These are phyloP conservation scores for Phialemonium atrogriseum DNA, from an alignment of 2,329 filamentous ascomycete species.

Conservation along the genomic window DNA sequence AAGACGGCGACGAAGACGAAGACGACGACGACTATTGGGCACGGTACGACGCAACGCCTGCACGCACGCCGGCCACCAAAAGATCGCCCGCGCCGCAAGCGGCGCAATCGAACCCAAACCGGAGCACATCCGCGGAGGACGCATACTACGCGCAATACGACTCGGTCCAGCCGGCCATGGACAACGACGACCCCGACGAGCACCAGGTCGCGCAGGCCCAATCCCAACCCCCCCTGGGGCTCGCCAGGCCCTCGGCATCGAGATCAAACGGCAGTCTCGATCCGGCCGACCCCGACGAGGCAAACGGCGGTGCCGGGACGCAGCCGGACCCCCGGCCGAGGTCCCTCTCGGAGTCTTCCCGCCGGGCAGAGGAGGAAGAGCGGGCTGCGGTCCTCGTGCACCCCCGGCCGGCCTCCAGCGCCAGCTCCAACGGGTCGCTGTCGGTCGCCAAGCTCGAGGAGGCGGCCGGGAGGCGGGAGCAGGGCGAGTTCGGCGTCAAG, in stretches of 20 bases:
- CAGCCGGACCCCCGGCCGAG: constrained; percentile 33
- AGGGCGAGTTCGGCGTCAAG: constrained; percentile 65
- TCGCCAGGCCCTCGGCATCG: constrained; percentile 21
- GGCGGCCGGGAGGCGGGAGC: constrained; percentile 46
- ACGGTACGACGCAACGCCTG: constrained; percentile 64
- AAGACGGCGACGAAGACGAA: constrained; percentile 44
- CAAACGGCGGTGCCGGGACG: constrained; percentile 28
- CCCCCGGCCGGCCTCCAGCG: constrained; percentile 50
- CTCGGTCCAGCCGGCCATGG: constrained; percentile 70
- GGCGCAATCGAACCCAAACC: constrained; percentile 19
- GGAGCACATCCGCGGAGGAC: constrained; percentile 44
- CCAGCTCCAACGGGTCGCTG: constrained; percentile 45
- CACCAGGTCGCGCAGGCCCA: not conserved
- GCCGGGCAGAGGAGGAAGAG: constrained; percentile 27
- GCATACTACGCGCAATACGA: constrained; percentile 73
- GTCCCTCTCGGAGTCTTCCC: constrained; percentile 26
- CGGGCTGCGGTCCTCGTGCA: constrained; percentile 34
- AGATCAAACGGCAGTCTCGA: constrained; percentile 17
- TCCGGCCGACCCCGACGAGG: not conserved
- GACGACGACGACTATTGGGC: constrained; percentile 77
- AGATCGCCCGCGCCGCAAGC: constrained; percentile 51
- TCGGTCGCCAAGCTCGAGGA: constrained; percentile 56
- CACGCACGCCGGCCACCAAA: constrained; percentile 53
- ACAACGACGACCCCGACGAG: constrained; percentile 74
- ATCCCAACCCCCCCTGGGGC: constrained; percentile 15